These are phyloP conservation scores for Neospora caninum DNA, from an alignment of 169 alveolate species.

Conservation along the genomic window DNA sequence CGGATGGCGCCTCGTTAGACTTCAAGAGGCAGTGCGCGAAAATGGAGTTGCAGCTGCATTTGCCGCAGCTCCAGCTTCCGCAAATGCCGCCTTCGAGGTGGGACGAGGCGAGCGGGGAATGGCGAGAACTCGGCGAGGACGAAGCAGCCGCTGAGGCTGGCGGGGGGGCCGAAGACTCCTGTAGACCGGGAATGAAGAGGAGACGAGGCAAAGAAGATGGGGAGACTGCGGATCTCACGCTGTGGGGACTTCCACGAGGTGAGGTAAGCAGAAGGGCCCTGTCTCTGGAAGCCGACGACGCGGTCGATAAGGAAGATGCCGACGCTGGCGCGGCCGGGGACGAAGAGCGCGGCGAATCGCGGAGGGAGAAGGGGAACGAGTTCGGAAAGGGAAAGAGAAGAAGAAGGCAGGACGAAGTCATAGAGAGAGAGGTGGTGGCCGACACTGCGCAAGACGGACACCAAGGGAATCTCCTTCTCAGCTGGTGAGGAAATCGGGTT, in stretches of 20 bases:
- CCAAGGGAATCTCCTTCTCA: neutral
- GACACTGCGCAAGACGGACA: neutral
- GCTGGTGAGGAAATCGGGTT: neutral
- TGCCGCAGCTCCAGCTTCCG: constrained; percentile 56
- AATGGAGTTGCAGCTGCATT: constrained; percentile 35
- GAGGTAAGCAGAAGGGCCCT: neutral
- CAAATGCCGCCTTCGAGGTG: constrained; percentile 15
- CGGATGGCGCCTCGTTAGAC: neutral
- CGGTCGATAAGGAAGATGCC: neutral
- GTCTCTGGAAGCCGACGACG: neutral
- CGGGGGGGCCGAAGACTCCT: neutral
- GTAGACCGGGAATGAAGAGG: neutral
- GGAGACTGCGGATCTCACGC: neutral
- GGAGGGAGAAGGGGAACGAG: neutral
- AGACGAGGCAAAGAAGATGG: neutral
- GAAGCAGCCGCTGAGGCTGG: neutral
- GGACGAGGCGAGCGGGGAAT: neutral
- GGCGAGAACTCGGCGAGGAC: neutral
- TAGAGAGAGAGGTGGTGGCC: neutral
- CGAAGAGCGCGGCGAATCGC: neutral
- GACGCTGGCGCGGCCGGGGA: neutral
- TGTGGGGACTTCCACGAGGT: neutral
- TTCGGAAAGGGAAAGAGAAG: neutral
- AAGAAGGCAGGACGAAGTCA: neutral
- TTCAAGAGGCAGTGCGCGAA: constrained; percentile 32